Conservation (phyloP, 345 rosid species). For the Luvunga scandens region DNA sequence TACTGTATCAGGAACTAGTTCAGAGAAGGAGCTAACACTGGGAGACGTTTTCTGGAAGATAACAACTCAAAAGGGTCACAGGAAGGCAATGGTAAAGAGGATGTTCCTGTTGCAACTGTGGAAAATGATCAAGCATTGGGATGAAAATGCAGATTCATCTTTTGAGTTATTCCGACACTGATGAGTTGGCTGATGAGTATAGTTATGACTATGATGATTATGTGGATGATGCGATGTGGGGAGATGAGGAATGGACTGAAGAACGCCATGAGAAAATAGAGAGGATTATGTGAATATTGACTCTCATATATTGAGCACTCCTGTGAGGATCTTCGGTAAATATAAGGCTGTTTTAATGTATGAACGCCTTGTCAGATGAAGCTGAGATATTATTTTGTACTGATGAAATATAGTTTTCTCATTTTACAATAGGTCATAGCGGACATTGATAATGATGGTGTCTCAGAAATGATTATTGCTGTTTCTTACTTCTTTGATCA, state of each 20-base stretch:
- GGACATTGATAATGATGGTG: slow-evolving; percentile 96
- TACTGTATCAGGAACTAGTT: slow-evolving; percentile 31
- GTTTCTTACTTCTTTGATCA: slow-evolving; percentile 96
- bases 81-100: slow-evolving; percentile 38
- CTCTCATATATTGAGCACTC: slow-evolving; percentile 89
- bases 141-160: slow-evolving; percentile 87
- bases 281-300: slow-evolving; percentile 92
- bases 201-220: slow-evolving; percentile 91
- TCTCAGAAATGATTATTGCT: slow-evolving; percentile 90
- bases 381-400: slow-evolving; percentile 8
- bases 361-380: slow-evolving; percentile 11
- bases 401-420: slow-evolving; percentile 18
- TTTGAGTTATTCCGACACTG: slow-evolving; percentile 88
- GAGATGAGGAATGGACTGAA: slow-evolving; percentile 96
- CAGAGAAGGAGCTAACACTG: slow-evolving; percentile 46
- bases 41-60: slow-evolving; percentile 81
- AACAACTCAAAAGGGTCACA: slow-evolving; percentile 43
- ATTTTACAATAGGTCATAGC: slow-evolving; percentile 77
- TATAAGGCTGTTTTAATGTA: background rate
- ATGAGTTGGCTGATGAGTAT: slow-evolving; percentile 90
- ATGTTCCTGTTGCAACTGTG: slow-evolving; percentile 59
- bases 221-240: slow-evolving; percentile 89
- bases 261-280: slow-evolving; percentile 73
- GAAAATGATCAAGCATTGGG: slow-evolving; percentile 79
- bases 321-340: slow-evolving; percentile 56